These are phyloP conservation scores for Penicillium cinerascens DNA, from an alignment of 495 filamentous ascomycete species.

Conservation along the genomic window DNA sequence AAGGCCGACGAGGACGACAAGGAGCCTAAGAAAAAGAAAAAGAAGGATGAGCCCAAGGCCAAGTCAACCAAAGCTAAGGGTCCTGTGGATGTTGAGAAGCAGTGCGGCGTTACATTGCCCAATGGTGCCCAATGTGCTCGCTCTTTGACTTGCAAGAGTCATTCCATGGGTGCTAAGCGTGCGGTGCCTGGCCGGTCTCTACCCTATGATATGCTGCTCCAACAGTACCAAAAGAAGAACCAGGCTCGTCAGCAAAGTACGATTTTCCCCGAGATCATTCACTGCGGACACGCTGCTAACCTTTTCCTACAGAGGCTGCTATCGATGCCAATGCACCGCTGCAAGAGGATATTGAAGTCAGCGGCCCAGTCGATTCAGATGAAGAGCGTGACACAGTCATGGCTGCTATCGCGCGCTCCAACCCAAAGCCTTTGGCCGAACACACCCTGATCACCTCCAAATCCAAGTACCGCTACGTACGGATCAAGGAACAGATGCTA, in stretches of 20 bases:
- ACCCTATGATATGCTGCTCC: conserved; percentile 91
- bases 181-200: conserved; percentile 83
- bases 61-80: conserved; percentile 88
- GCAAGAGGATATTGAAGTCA: conserved; percentile 74
- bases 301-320: conserved; percentile 63
- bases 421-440: conserved; percentile 68
- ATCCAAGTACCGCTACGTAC: conserved; percentile 73
- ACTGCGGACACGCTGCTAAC: not conserved
- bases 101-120: conserved; percentile 87
- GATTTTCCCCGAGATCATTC: conserved; percentile 17
- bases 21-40: conserved; percentile 76
- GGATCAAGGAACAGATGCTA: conserved; percentile 84
- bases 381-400: conserved; percentile 90
- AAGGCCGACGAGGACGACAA: conserved; percentile 80
- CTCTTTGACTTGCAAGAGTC: conserved; percentile 92
- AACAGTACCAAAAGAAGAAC: conserved; percentile 97
- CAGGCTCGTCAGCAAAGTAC: conserved; percentile 94
- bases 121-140: conserved; percentile 86
- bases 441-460: conserved; percentile 64
- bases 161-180: conserved; percentile 94
- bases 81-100: conserved; percentile 94
- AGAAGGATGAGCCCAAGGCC: conserved; percentile 85
- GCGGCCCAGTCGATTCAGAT: conserved; percentile 80
- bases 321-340: conserved; percentile 93
- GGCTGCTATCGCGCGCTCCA: conserved; percentile 70